Evolutionary conservation across 305 asterid genomes (phyloP).

Genomic region (Andrographis paniculata): DNA sequence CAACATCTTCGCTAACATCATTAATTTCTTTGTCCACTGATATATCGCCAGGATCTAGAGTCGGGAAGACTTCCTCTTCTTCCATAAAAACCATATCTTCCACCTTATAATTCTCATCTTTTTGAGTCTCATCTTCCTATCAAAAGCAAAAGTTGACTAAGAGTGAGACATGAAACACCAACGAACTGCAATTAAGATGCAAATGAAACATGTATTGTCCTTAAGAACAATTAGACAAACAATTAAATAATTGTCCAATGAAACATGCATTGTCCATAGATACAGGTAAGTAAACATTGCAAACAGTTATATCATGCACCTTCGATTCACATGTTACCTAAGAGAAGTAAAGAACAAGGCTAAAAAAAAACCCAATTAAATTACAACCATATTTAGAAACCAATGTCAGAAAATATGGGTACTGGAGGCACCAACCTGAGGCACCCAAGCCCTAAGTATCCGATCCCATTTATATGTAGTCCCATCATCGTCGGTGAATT

Average conservation of each 20-base stretch:
- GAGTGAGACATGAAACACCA: conserved; percentile 18
- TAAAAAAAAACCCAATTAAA: too few relatives aligned
- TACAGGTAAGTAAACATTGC: too few relatives aligned
- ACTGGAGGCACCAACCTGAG: conserved; percentile 55
- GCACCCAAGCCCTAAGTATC: conserved; percentile 75
- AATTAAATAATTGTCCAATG: too few relatives aligned
- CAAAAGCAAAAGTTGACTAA: conserved; percentile 17
- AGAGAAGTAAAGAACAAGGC: too few relatives aligned
- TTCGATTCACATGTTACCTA: too few relatives aligned
- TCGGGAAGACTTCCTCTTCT: conserved; percentile 34
- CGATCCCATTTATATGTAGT: conserved; percentile 88
- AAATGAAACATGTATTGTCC: background rate
- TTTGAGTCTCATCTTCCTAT: conserved; percentile 45
- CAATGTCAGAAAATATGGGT: conserved; percentile 7
- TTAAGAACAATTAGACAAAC: too few relatives aligned
- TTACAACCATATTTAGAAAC: conserved; percentile 6
- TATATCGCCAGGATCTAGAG: conserved; percentile 25
- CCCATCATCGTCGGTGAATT: conserved; percentile 93
- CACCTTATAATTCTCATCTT: conserved; percentile 29
- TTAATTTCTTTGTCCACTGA: conserved; percentile 30
- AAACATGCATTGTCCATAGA: too few relatives aligned
- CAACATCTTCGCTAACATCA: conserved; percentile 31
- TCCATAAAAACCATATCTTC: conserved; percentile 9
- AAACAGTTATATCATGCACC: too few relatives aligned
- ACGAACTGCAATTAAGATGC: conserved; percentile 3